Base-by-base conservation (phyloP, 768 basidiomycete species). In the Strobilomyces confusus region DNA sequence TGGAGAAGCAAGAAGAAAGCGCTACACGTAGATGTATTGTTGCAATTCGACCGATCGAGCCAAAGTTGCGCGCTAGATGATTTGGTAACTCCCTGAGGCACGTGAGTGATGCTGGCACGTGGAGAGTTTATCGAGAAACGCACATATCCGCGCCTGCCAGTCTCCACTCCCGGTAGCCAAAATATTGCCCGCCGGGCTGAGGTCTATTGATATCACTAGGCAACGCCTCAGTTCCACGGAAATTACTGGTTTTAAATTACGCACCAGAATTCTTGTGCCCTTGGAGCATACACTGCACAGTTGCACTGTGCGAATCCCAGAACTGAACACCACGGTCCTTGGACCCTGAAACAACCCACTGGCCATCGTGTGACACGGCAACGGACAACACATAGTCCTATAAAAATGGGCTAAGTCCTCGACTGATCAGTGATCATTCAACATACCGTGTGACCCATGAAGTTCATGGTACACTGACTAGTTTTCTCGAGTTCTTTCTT, bases 261-360 rank as follows among this genome's bases (percentile, higher is more conserved):
- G 32, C 58, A 82, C 82, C 82, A 43, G 82, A 83, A 64, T 87
- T 87, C 72, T 86, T 80, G 63, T 77, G 78, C 13, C 69, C 85
- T 68, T 98, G 95, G 30, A 99, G 76, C 88, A 95, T 92, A 63
- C 91, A 87, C 69, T 98, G 95, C 63, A 93, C 87, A 38, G 84
- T 80, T 37, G 83, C 86, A 13, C 79, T 79, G 58, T 81, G 77
- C 48, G 90, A 83, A 66, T 95, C 91, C 86, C 90, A 92, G 67
- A 95, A 93, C 69, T 95, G 92, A 51, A 99, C 94, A 1, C 92
- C 89, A 13, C 97, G 88, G 68, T 99, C 97, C 73, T 98, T 98
- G 33, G 85, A 87, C 48, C 97, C 95, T 12, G 92, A 94, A 12
- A 97, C 95, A 60, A 98, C 87, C 90, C 93, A 88, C 59, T 90